phyloP scores from a whole-genome alignment of 2,329 filamentous ascomycete genomes.

The Metarhizium album region DNA sequence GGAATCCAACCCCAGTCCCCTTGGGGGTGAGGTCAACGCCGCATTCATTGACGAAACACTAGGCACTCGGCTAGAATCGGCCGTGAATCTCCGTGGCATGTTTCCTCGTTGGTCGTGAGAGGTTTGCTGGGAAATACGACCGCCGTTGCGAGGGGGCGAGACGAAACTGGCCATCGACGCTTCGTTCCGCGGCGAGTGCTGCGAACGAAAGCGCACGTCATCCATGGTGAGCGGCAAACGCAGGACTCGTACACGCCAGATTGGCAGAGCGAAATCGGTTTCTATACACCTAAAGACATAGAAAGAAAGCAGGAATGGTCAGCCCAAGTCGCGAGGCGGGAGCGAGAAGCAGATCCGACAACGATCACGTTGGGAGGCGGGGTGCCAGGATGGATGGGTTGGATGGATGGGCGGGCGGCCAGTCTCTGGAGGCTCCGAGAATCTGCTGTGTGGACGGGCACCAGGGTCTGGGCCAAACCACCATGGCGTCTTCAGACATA shows the following conservation, averaged over 20 bases:
- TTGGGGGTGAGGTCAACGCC: conserved; percentile 38
- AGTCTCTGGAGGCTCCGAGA: not conserved
- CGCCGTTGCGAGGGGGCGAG: conserved; percentile 61
- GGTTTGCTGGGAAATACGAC: conserved; percentile 42
- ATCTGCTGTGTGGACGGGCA: conserved; percentile 7
- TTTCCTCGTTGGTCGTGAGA: conserved; percentile 61
- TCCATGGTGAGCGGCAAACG: conserved; percentile 44
- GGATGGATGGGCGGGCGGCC: conserved; percentile 11
- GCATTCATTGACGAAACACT: conserved; percentile 47
- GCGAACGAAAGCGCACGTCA: conserved; percentile 66
- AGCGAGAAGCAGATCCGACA: conserved; percentile 17
- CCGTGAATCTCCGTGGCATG: conserved; percentile 87
- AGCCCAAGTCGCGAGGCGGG: conserved; percentile 15
- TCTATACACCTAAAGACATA: conserved; percentile 26
- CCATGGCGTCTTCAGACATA: conserved; percentile 2
- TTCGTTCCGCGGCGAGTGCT: conserved; percentile 70
- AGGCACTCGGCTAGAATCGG: conserved; percentile 75
- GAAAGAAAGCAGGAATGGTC: conserved; percentile 21
- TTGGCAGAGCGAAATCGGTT: conserved; percentile 21
- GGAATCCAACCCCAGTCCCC: conserved; percentile 29
- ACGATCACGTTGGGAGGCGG: conserved; percentile 20
- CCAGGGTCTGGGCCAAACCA: conserved; percentile 10
- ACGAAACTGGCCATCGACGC: conserved; percentile 62
- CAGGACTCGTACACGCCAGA: conserved; percentile 29
- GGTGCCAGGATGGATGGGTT: conserved; percentile 12